Evolutionary conservation across 1,139 yeast genomes (phyloP).

Genomic region (Suhomyces choctaworum): DNA sequence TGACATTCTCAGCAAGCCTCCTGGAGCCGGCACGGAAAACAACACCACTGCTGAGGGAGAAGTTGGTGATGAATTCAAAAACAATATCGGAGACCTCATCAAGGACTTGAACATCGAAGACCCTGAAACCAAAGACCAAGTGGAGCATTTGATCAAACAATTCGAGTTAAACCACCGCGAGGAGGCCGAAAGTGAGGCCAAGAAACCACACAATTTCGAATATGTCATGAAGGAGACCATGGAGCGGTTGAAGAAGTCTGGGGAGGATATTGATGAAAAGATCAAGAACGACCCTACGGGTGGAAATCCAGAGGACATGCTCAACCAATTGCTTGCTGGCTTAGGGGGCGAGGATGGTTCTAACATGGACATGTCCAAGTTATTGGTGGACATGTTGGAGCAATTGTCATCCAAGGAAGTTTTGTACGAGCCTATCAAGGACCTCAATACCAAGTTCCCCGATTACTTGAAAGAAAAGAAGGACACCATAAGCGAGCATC

Average conservation of each 20-base stretch:
- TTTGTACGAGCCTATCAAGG: conserved; percentile 85
- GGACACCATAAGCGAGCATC: conserved; percentile 44
- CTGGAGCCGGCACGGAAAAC: conserved; percentile 41
- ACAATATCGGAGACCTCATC: conserved; percentile 54
- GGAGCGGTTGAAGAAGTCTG: conserved; percentile 71
- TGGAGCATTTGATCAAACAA: conserved; percentile 52
- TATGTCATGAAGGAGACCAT: conserved; percentile 79
- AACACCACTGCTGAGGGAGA: conserved; percentile 23
- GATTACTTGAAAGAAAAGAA: conserved; percentile 57
- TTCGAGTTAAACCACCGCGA: conserved; percentile 38
- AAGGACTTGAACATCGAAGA: conserved; percentile 58
- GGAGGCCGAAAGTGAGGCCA: conserved; percentile 37
- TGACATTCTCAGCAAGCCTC: conserved; percentile 66
- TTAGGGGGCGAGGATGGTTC: conserved; percentile 45
- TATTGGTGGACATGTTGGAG: conserved; percentile 75
- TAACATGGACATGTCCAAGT: conserved; percentile 57
- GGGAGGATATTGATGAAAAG: conserved; percentile 63
- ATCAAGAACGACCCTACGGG: conserved; percentile 51
- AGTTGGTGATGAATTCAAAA: conserved; percentile 45
- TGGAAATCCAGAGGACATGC: conserved; percentile 58
- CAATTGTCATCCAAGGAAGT: conserved; percentile 86
- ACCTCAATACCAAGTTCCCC: conserved; percentile 70
- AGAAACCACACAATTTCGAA: conserved; percentile 54
- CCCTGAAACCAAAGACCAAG: conserved; percentile 60
- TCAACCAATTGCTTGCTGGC: conserved; percentile 54